A percentile compares a stretch with the other conserved stretches of the same genome.
Evolutionary conservation across 1,284 basidiomycete genomes (phyloP).

Genomic region (Sphaerobolus stellatus): DNA sequence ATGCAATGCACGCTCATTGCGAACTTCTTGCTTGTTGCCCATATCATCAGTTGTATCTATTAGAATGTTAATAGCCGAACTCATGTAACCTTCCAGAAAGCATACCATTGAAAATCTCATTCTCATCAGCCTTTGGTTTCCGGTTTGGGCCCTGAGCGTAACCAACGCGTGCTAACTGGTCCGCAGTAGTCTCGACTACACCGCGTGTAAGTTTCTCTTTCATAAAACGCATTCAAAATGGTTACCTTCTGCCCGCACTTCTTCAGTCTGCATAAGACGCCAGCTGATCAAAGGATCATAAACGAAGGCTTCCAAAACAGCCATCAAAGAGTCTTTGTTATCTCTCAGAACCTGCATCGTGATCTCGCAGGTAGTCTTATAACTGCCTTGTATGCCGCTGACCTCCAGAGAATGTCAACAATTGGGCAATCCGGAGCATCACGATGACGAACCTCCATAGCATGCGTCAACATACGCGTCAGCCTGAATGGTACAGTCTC

Average conservation of each 20-base stretch:
- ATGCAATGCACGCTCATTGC: conserved; percentile 85
- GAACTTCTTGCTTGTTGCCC: conserved; percentile 71
- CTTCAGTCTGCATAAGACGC: conserved; percentile 78
- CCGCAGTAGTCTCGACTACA: conserved; percentile 46
- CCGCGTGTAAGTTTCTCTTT: no score
- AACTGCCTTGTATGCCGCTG: conserved; percentile 97
- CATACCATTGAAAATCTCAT: conserved; percentile 76
- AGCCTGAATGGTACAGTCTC: conserved; percentile 98
- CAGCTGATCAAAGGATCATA: conserved; percentile 90
- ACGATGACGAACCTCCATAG: conserved; percentile 83
- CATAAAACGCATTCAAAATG: no score
- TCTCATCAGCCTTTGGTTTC: conserved; percentile 77
- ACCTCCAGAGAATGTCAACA: conserved; percentile 50
- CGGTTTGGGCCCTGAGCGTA: conserved; percentile 72
- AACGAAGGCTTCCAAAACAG: conserved; percentile 93
- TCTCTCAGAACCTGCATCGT: conserved; percentile 96
- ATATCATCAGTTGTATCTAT: conserved; percentile 55
- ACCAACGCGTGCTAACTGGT: conserved; percentile 66
- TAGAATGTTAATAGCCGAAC: conserved; percentile 12
- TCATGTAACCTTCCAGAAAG: conserved; percentile 3
- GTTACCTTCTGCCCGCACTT: conserved; percentile 60
- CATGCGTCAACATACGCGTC: conserved; percentile 97
- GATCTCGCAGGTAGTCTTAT: conserved; percentile 94
- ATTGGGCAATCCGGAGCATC: conserved; percentile 9
- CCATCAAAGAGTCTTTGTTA: conserved; percentile 98